Conservation (phyloP, 176 grass and related monocot genomes). For the Puya raimondii region DNA sequence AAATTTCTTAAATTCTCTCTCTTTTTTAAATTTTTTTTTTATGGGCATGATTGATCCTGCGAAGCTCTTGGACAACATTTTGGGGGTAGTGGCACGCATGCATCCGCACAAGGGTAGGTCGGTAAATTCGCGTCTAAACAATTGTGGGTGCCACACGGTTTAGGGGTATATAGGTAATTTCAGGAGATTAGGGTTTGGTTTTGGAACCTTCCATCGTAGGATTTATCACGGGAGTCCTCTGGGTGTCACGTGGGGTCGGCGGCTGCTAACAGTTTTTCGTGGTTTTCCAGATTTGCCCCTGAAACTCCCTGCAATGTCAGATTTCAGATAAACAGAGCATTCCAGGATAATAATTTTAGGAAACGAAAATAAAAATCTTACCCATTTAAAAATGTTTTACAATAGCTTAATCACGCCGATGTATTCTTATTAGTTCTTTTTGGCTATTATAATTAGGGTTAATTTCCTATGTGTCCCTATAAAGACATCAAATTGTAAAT, state of each 20-base stretch:
- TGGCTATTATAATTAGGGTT: no score
- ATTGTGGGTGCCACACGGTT: background rate
- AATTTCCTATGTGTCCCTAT: no score
- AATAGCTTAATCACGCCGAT: no score
- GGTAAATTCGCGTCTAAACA: slow-evolving; percentile 15
- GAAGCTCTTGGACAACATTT: slow-evolving; percentile 2
- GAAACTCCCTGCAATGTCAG: background rate
- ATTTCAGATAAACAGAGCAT: background rate
- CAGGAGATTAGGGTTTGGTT: slow-evolving; percentile 25
- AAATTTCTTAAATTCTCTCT: background rate
- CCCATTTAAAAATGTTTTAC: no score
- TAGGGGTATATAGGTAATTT: slow-evolving; percentile 36
- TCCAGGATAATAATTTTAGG: background rate
- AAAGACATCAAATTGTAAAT: no score
- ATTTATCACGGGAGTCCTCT: background rate
- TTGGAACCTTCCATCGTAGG: slow-evolving; percentile 28
- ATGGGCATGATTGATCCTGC: background rate
- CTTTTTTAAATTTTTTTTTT: background rate
- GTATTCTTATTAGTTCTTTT: no score
- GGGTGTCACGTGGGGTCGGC: slow-evolving; percentile 14
- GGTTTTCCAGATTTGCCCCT: slow-evolving; percentile 24
- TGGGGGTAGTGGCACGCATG: background rate
- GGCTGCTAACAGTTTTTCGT: slow-evolving; percentile 12
- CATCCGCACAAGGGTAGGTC: background rate
- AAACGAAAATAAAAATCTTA: no score